A percentile compares a stretch with the other conserved stretches of the same genome.
Conservation (phyloP, 2,329 filamentous ascomycete genomes). For the Fusarium coffeatum region DNA sequence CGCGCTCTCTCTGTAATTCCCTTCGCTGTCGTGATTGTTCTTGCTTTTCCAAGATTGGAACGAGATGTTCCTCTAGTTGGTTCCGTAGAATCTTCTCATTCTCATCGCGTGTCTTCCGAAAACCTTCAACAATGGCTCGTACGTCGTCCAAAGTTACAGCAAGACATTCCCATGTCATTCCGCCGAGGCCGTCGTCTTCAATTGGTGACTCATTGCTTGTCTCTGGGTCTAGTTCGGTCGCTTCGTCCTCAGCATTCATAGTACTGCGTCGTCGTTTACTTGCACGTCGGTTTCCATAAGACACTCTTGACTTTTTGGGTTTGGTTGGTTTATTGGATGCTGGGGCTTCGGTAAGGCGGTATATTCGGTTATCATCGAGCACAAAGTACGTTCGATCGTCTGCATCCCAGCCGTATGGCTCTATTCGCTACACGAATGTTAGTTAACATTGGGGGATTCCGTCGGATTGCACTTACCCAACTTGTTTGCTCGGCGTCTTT, state of each 20-base stretch:
- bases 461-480: conserved; percentile 74
- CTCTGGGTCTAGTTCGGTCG: conserved; percentile 53
- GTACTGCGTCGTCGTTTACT: conserved; percentile 78
- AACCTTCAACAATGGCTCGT: conserved; percentile 73
- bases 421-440: conserved; percentile 68
- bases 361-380: conserved; percentile 92
- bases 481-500: conserved; percentile 82
- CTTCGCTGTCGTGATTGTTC: conserved; percentile 79
- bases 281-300: conserved; percentile 66
- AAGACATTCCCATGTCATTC: conserved; percentile 90
- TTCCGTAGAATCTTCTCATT: conserved; percentile 85
- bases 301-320: conserved; percentile 69
- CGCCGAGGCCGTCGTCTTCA: conserved; percentile 74
- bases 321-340: conserved; percentile 73
- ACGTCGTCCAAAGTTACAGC: conserved; percentile 86
- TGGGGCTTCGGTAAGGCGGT: conserved; percentile 83
- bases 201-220: conserved; percentile 47
- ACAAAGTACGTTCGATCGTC: conserved; percentile 90
- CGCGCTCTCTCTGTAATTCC: conserved; percentile 76
- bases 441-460: conserved; percentile 8
- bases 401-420: conserved; percentile 88
- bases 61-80: conserved; percentile 78
- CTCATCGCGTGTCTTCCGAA: conserved; percentile 81
- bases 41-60: conserved; percentile 86
- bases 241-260: conserved; percentile 47